These are phyloP conservation scores for Oxyria digyna DNA, from an alignment of 148 eudicot genomes.

Conservation along the genomic window DNA sequence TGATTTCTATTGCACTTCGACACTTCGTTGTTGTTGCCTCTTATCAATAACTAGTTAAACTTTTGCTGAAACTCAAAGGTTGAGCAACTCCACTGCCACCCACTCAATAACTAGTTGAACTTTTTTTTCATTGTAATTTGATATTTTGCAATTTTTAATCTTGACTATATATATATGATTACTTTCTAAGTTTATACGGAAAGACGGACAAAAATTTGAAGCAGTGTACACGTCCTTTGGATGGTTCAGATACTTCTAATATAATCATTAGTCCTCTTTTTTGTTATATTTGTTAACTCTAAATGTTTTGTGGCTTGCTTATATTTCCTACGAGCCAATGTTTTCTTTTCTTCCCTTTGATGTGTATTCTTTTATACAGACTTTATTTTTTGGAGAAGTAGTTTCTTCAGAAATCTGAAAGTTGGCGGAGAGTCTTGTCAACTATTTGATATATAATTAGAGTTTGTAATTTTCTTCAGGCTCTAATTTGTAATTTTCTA, in stretches of 20 bases:
- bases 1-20: too few species aligned
- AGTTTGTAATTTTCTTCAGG: constrained; percentile 23
- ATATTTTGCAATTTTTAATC: background rate
- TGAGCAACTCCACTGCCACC: too few species aligned
- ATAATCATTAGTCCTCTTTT: background rate
- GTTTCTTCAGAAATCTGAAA: constrained; percentile 68
- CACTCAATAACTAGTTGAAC: too few species aligned
- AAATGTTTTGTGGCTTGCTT: too few species aligned
- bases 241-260: background rate
- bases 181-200: background rate
- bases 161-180: background rate
- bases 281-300: background rate
- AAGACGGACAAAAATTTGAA: background rate
- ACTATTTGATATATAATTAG: constrained; percentile 87
- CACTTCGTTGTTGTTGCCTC: too few species aligned
- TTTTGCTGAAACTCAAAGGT: too few species aligned
- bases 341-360: background rate
- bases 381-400: constrained; percentile 69
- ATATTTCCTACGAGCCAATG: background rate
- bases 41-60: too few species aligned
- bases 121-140: background rate
- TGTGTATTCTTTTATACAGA: constrained; percentile 41
- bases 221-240: background rate
- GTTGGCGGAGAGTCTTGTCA: constrained; percentile 65
- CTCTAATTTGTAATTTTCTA: background rate